A percentile compares a stretch with the other conserved stretches of the same genome.
These are phyloP conservation scores for Ophiocordyceps robertsii DNA, from an alignment of 2,329 filamentous ascomycete genomes.

Conservation along the genomic window DNA sequence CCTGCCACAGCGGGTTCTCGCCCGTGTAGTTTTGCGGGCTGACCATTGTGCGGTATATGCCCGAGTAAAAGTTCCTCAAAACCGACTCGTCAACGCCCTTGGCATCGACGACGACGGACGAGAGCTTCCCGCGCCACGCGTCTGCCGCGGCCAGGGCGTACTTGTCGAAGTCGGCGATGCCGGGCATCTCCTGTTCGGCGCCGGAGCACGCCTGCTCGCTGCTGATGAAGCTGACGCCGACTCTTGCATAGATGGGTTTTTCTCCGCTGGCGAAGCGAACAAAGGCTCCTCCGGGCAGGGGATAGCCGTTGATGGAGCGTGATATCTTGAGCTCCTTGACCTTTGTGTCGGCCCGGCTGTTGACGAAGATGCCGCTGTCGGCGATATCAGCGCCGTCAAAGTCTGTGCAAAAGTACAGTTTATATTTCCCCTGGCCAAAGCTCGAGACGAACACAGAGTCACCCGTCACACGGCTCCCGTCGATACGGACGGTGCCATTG, in stretches of 20 bases:
- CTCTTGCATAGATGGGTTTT: conserved; percentile 45
- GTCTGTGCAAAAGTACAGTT: conserved; percentile 53
- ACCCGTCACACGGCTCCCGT: conserved; percentile 49
- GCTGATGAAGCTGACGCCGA: conserved; percentile 59
- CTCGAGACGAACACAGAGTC: conserved; percentile 48
- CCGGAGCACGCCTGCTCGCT: conserved; percentile 51
- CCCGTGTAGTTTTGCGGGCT: conserved; percentile 63
- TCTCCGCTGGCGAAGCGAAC: conserved; percentile 40
- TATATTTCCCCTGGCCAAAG: conserved; percentile 49
- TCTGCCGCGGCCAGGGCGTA: conserved; percentile 36
- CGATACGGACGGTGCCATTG: conserved; percentile 41
- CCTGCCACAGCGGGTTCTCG: conserved; percentile 56
- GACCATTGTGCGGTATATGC: conserved; percentile 59
- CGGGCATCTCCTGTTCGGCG: conserved; percentile 55
- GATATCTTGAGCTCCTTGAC: conserved; percentile 34
- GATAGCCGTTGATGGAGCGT: conserved; percentile 36
- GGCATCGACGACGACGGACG: conserved; percentile 39
- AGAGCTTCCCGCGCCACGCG: conserved; percentile 49
- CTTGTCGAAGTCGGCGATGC: conserved; percentile 44
- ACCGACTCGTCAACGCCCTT: conserved; percentile 37
- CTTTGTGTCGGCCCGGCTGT: conserved; percentile 36
- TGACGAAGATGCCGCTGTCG: conserved; percentile 47
- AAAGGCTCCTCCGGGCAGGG: conserved; percentile 49
- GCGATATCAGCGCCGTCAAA: conserved; percentile 44
- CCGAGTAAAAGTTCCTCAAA: conserved; percentile 55